Percentiles rank a stretch among this genome's conserved stretches.
phyloP scores from a whole-genome alignment of 2,329 filamentous ascomycete genomes.

The Cladosporium sphaerospermum region DNA sequence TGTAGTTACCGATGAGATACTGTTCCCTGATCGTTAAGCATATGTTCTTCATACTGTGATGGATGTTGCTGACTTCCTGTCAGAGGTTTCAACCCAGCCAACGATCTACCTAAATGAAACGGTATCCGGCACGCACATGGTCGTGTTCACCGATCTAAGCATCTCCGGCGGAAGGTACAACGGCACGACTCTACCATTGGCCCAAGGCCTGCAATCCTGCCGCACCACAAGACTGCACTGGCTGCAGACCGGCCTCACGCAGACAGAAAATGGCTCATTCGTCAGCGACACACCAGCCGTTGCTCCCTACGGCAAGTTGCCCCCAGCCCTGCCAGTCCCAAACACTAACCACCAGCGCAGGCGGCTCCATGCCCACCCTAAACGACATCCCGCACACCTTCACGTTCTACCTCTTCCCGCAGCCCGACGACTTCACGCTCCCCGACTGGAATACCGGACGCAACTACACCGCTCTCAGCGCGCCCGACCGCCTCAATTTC shows the following conservation, averaged over 20 bases:
- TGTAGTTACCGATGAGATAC: neutral
- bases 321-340: no score
- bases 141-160: conserved; percentile 23
- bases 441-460: conserved; percentile 17
- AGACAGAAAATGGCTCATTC: conserved; percentile 16
- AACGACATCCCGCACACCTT: conserved; percentile 27
- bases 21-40: conserved; percentile 5
- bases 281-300: conserved; percentile 16
- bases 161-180: conserved; percentile 16
- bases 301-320: conserved; percentile 19
- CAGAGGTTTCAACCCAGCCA: conserved; percentile 12
- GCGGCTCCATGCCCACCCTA: conserved; percentile 16
- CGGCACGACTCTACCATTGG: conserved; percentile 17
- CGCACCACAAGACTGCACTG: conserved; percentile 28
- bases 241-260: conserved; percentile 23
- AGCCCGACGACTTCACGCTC: conserved; percentile 20
- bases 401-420: conserved; percentile 27
- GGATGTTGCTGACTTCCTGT: no score
- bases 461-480: conserved; percentile 11
- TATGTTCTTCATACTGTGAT: neutral
- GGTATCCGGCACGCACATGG: conserved; percentile 18
- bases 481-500: conserved; percentile 21
- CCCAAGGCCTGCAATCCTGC: conserved; percentile 20
- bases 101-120: conserved; percentile 10
- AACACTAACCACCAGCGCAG: neutral